Base-by-base conservation (phyloP, 176 grass and related monocot genomes). In the Aechmea fasciata region DNA sequence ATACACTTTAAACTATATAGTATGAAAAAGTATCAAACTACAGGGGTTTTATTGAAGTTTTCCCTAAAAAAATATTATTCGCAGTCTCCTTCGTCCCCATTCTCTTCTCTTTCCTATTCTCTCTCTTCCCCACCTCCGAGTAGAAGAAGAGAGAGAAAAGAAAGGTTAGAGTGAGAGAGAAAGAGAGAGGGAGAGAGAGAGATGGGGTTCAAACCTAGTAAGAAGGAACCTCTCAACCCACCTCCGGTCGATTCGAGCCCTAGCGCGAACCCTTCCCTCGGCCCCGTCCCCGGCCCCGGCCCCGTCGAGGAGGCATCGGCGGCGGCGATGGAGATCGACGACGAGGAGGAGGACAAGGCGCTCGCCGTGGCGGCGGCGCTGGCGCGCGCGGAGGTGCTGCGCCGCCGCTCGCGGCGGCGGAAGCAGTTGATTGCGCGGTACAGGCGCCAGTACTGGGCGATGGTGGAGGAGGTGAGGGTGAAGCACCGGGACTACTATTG, bases 331-430 rank as follows among this genome's bases (percentile, higher is more conserved):
- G 77, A 24, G 13, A 24, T 70, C 26, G 24, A 41, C 5, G 64
- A 13, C 48, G 71, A 67, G 66, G 73, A 63, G 65, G 69, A 74
- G 76, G 78, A 81, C 77, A 71, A 72, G 64, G 66, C 19, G 29
- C 78, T 68, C 51, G 3, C n/a, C 66, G 62, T 11, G 12, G 86
- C 75, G 28, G 83, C 85, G 81, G 81, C 84, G 10, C 89, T 97
- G 64, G 85, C 89, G 28, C 77, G 84, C 20, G 93, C 90, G 74
- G 93, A 97, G 77, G 84, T 97, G 12, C 81, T 92, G 11, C 93
- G 93, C 14, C 84, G 85, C 19, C 79, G 89, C 1, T 59, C 65
- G 8, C 83, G 84, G 6, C 81, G 86, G 2, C 49, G 83, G 7
- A 70, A 53, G 13, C 82, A 78, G 15, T 79, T 96, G 18, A 73